Evolutionary conservation across 345 rosid genomes (phyloP).

Genomic region (Aethionema arabicum): DNA sequence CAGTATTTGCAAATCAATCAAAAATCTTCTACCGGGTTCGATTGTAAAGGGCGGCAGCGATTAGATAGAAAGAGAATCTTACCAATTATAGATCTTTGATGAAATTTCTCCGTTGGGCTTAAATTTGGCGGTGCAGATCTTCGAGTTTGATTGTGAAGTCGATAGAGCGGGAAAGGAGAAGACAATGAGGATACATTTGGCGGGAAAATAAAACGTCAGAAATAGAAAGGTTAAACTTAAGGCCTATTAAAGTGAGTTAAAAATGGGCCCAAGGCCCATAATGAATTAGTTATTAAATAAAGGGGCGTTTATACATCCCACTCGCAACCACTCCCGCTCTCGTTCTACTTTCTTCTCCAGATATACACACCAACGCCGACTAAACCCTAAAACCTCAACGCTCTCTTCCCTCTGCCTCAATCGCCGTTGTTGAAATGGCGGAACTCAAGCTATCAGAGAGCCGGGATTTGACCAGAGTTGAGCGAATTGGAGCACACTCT

Average conservation of each 20-base stretch:
- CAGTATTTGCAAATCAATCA: too few species aligned
- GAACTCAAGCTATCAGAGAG: conserved; percentile 75
- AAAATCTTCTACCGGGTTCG: too few species aligned
- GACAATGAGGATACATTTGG: conserved; percentile 23
- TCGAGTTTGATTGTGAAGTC: conserved; percentile 1
- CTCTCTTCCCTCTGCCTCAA: conserved; percentile 19
- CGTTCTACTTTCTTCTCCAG: too few species aligned
- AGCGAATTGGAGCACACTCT: conserved; percentile 94
- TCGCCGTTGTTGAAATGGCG: conserved; percentile 49
- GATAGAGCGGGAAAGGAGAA: conserved; percentile 27
- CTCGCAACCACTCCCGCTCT: too few species aligned
- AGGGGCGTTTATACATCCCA: too few species aligned
- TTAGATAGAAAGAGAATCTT: not conserved
- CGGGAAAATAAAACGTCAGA: conserved; percentile 1
- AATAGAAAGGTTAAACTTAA: not conserved
- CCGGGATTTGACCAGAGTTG: conserved; percentile 87
- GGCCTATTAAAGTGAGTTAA: not conserved
- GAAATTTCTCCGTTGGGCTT: not conserved
- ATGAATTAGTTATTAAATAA: too few species aligned
- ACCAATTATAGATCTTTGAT: not conserved
- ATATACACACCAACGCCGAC: too few species aligned
- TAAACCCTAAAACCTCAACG: conserved; percentile 34
- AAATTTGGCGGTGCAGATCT: not conserved
- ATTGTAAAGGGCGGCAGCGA: too few species aligned
- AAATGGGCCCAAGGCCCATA: not conserved